phyloP scores from a whole-genome alignment of 768 basidiomycete genomes.

The Suillus occidentalis region DNA sequence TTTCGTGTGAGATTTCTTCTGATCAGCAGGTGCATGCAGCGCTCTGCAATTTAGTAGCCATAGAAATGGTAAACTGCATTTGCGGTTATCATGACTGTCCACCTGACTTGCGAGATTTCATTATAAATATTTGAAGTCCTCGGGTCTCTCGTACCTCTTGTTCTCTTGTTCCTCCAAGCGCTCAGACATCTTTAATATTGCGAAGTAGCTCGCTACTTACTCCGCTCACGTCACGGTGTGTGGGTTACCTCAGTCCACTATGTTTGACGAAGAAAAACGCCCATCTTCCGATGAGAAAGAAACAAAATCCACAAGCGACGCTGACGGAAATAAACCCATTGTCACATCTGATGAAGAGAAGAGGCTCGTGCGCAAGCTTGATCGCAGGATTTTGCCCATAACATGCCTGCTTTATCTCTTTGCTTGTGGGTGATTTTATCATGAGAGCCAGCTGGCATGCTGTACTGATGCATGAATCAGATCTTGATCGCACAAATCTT shows the following conservation, averaged over 20 bases:
- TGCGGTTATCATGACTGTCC: not conserved
- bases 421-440: conserved; percentile 53
- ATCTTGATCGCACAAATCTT: conserved; percentile 73
- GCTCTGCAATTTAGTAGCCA: too few relatives aligned
- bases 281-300: not conserved
- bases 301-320: not conserved
- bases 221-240: not conserved
- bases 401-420: conserved; percentile 73
- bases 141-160: not conserved
- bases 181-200: not conserved
- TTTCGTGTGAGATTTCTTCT: not conserved
- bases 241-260: not conserved
- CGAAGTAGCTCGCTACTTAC: not conserved
- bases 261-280: conserved; percentile 11
- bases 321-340: conserved; percentile 2
- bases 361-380: conserved; percentile 38
- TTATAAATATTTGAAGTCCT: not conserved
- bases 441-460: not conserved
- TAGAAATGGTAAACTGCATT: not conserved
- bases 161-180: not conserved
- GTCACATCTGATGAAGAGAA: conserved; percentile 36
- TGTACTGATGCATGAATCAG: conserved; percentile 16
- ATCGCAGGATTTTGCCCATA: conserved; percentile 43
- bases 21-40: not conserved
- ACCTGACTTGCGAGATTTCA: not conserved